These are phyloP conservation scores for Fomitopsis pinicola DNA, from an alignment of 1,284 basidiomycete species.

Conservation along the genomic window DNA sequence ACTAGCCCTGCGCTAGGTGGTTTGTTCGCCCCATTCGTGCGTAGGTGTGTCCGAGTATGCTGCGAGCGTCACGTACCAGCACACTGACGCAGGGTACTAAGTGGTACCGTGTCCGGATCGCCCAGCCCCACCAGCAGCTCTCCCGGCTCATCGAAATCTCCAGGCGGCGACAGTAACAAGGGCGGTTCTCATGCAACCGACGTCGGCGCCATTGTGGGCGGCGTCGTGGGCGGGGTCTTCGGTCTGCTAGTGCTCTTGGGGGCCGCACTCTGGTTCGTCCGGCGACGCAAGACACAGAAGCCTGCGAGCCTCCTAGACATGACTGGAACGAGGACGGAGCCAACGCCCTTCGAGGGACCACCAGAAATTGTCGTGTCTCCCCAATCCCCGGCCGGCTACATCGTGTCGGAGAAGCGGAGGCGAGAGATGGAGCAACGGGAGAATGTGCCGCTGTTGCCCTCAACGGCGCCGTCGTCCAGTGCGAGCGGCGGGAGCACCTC, in stretches of 20 bases:
- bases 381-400: not conserved
- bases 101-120: not conserved
- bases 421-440: not conserved
- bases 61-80: not conserved
- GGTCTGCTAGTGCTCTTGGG: conserved; percentile 4
- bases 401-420: not conserved
- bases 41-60: not conserved
- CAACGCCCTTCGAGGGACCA: not conserved
- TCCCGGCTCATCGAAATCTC: conserved; percentile 8
- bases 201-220: conserved; percentile 16
- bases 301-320: not conserved
- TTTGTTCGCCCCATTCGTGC: not conserved
- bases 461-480: not conserved
- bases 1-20: conserved; percentile 15
- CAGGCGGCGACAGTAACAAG: not conserved
- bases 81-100: not conserved
- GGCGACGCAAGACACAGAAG: not conserved
- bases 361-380: not conserved
- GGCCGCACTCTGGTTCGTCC: conserved; percentile 2
- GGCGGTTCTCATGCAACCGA: not conserved
- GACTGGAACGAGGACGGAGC: not conserved
- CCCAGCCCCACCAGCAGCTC: not conserved
- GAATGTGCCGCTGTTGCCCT: not conserved
- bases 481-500: not conserved
- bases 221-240: conserved; percentile 15